phyloP scores from a whole-genome alignment of 306 rosid species.

The Rosa persica region DNA sequence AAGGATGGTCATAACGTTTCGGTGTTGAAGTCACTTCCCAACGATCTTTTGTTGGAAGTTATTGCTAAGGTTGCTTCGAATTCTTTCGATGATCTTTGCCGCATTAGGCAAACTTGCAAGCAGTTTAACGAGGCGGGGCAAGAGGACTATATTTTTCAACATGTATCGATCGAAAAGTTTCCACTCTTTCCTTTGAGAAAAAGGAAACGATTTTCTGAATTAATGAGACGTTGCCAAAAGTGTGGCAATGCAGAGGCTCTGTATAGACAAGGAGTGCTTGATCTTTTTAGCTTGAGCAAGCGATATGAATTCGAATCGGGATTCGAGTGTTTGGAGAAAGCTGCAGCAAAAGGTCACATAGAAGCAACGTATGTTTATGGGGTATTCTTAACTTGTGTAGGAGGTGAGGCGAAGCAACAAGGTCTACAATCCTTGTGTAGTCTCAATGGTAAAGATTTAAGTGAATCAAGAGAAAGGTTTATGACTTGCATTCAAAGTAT shows the following conservation, averaged over 20 bases:
- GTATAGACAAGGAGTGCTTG: neutral
- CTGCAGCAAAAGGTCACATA: neutral
- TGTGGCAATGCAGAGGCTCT: constrained; percentile 2
- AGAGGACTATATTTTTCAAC: neutral
- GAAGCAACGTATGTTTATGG: constrained; percentile 8
- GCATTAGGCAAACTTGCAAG: neutral
- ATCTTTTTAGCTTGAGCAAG: neutral
- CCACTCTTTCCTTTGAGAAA: neutral
- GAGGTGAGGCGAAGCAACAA: neutral
- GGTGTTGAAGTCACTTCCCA: neutral
- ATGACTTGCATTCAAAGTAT: neutral
- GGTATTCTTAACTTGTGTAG: neutral
- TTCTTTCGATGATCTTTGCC: constrained; percentile 4
- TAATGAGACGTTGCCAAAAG: neutral
- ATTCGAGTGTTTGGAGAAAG: neutral
- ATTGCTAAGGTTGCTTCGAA: neutral
- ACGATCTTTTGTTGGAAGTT: neutral
- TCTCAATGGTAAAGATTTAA: neutral
- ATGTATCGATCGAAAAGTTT: neutral
- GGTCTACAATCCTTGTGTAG: neutral
- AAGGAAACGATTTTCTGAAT: neutral
- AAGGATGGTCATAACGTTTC: neutral
- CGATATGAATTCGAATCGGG: neutral
- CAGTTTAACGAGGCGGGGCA: neutral
- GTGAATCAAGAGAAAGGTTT: neutral